Evolutionary conservation across 495 filamentous ascomycete species (phyloP).

Genomic region (Talaromyces nanjingensis): DNA sequence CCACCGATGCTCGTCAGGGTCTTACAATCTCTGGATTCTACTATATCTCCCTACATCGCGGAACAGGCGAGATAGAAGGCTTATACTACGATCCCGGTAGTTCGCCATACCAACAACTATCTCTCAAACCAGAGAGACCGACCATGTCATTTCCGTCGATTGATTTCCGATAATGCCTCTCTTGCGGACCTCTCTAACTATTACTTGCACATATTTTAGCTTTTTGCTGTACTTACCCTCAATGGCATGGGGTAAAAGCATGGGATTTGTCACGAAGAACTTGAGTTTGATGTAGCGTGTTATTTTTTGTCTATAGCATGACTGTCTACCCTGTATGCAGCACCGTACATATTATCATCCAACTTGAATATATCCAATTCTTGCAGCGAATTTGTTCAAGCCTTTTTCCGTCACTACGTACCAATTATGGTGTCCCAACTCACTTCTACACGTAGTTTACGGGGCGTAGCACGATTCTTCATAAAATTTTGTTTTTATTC

Average conservation of each 20-base stretch:
- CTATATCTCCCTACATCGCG: constrained; percentile 58
- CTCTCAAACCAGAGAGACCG: constrained; percentile 43
- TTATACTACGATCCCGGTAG: constrained; percentile 69
- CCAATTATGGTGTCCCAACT: background rate
- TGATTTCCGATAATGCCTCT: constrained; percentile 26
- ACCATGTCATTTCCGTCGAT: constrained; percentile 37
- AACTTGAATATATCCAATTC: background rate
- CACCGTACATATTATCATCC: background rate
- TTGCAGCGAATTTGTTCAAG: background rate
- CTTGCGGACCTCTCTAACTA: background rate
- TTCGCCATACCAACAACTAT: constrained; percentile 63
- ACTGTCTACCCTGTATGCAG: background rate
- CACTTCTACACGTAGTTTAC: background rate
- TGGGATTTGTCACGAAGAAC: background rate
- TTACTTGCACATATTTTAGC: constrained; percentile 5
- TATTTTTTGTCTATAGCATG: background rate
- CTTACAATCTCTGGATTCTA: constrained; percentile 75
- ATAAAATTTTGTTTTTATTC: background rate
- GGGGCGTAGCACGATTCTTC: background rate
- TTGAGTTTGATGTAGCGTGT: background rate
- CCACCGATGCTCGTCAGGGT: constrained; percentile 47
- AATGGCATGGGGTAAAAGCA: background rate
- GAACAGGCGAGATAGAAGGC: constrained; percentile 57
- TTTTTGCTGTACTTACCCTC: background rate
- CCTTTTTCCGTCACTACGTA: background rate